A percentile compares a stretch with the other conserved stretches of the same genome.
Evolutionary conservation across 2,329 filamentous ascomycete genomes (phyloP).

Genomic region (Fusarium pseudoanthophilum): DNA sequence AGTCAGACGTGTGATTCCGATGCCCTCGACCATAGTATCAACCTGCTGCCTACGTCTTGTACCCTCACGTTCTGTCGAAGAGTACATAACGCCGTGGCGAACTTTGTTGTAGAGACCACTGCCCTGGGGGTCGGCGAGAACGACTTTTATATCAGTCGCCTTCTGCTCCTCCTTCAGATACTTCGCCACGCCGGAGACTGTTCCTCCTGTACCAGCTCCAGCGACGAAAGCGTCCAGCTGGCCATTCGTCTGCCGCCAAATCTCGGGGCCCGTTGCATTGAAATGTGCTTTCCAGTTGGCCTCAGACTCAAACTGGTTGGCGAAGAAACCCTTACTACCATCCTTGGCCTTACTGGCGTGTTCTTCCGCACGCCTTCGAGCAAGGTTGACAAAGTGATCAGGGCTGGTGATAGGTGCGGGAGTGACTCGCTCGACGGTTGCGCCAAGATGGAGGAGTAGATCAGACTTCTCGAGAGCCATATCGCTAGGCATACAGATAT

Average conservation of each 20-base stretch:
- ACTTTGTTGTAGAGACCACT: slow-evolving; percentile 94
- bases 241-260: slow-evolving; percentile 80
- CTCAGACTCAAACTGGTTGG: slow-evolving; percentile 93
- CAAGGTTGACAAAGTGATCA: slow-evolving; percentile 93
- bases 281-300: slow-evolving; percentile 92
- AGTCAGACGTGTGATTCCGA: slow-evolving; percentile 95
- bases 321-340: slow-evolving; percentile 86
- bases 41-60: slow-evolving; percentile 90
- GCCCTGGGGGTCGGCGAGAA: slow-evolving; percentile 93
- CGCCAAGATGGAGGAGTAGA: slow-evolving; percentile 88
- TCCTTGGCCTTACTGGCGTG: slow-evolving; percentile 70
- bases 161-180: slow-evolving; percentile 78
- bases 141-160: slow-evolving; percentile 71
- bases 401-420: slow-evolving; percentile 95
- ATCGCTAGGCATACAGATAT: slow-evolving; percentile 98
- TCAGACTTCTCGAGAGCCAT: slow-evolving; percentile 89
- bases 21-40: slow-evolving; percentile 94
- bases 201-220: slow-evolving; percentile 94
- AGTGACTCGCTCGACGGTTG: slow-evolving; percentile 88
- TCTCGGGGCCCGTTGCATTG: slow-evolving; percentile 87
- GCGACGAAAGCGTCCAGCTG: slow-evolving; percentile 87
- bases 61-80: slow-evolving; percentile 86
- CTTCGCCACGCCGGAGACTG: slow-evolving; percentile 85
- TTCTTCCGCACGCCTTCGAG: slow-evolving; percentile 77
- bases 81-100: slow-evolving; percentile 96